A percentile compares a stretch with the other conserved stretches of the same genome.
Conservation (phyloP, 2,329 filamentous ascomycete genomes). For the Camillea tinctor region DNA sequence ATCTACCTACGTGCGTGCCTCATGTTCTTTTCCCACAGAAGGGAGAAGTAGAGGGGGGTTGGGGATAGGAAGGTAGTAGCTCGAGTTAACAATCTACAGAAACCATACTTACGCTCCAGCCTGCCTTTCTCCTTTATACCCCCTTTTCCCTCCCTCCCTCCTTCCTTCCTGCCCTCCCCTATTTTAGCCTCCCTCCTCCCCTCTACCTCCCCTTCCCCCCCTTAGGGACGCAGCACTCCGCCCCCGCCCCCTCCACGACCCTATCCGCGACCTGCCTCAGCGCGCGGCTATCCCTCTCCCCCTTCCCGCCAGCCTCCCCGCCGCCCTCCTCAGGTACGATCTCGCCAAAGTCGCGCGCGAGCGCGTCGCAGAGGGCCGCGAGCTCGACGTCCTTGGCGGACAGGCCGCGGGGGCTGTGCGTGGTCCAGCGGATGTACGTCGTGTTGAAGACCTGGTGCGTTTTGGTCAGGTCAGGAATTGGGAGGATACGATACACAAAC, state of each 20-base stretch:
- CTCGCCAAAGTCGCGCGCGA: slow-evolving; percentile 58
- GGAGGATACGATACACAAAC: too few relatives aligned
- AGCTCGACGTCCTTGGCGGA: slow-evolving; percentile 62
- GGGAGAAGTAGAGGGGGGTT: too few relatives aligned
- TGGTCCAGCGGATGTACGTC: slow-evolving; percentile 71
- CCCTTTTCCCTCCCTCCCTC: too few relatives aligned
- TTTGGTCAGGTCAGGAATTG: not conserved
- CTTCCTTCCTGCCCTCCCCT: not conserved
- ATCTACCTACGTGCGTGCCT: too few relatives aligned
- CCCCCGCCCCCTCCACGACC: slow-evolving; percentile 43
- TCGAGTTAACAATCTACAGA: too few relatives aligned
- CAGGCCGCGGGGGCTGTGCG: slow-evolving; percentile 65
- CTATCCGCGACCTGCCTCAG: slow-evolving; percentile 46
- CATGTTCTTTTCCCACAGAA: too few relatives aligned
- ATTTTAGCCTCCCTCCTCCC: too few relatives aligned
- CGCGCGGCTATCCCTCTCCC: slow-evolving; percentile 27
- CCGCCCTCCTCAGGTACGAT: slow-evolving; percentile 26
- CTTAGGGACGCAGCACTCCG: slow-evolving; percentile 52
- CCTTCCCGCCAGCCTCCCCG: not conserved
- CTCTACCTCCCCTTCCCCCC: not conserved
- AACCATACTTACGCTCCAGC: too few relatives aligned
- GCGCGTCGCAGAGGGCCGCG: slow-evolving; percentile 60
- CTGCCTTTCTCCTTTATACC: too few relatives aligned
- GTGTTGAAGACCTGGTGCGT: slow-evolving; percentile 64
- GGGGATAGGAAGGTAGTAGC: too few relatives aligned